phyloP scores from a whole-genome alignment of 306 rosid species.

The Pyrus bretschneideri region DNA sequence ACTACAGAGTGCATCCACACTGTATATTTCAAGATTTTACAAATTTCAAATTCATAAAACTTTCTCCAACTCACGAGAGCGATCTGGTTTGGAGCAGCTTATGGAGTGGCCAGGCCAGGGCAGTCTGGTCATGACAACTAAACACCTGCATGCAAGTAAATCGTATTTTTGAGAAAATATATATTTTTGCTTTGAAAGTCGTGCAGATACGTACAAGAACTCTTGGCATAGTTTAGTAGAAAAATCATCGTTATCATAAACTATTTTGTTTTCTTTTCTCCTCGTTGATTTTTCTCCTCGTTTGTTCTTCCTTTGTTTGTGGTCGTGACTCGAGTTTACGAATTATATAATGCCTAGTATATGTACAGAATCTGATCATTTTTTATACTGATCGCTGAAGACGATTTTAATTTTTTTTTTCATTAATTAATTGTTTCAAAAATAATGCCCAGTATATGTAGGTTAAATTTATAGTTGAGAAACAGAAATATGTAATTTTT shows the following conservation, averaged over 20 bases:
- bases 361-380: neutral
- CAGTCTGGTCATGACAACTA: constrained; percentile 9
- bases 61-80: neutral
- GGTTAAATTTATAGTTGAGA: neutral
- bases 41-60: neutral
- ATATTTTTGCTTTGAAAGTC: neutral
- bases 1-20: too few relatives aligned
- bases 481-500: neutral
- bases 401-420: too few relatives aligned
- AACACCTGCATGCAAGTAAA: neutral
- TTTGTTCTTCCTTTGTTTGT: neutral
- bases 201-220: neutral
- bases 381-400: neutral
- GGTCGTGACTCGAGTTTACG: neutral
- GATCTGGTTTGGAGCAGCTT: neutral
- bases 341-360: too few relatives aligned
- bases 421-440: neutral
- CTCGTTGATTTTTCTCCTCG: neutral
- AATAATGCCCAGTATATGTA: too few relatives aligned
- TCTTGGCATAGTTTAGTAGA: neutral
- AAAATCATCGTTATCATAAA: neutral
- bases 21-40: neutral
- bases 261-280: neutral
- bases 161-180: neutral
- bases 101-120: neutral